Base-by-base conservation (phyloP, 192 early-diverging fungal genomes). In the Dissophora ornata region DNA sequence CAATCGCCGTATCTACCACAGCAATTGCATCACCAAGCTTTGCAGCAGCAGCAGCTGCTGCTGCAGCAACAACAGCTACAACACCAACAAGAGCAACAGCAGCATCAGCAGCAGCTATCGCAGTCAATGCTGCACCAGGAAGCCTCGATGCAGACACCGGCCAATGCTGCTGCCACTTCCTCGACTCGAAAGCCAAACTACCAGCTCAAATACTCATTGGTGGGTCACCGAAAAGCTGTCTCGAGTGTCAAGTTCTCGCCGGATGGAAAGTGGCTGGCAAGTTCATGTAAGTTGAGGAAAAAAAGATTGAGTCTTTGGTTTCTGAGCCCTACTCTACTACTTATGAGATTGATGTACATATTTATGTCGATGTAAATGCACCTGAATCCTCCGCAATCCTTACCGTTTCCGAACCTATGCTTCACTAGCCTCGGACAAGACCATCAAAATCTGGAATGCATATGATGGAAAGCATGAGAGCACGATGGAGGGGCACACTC, bases 181-280 rank as follows among this genome's bases (percentile, higher is more conserved):
- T 15, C 58, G 9, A 28, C 53, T 2, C 56, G 85, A 68, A 82
- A 86, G 61, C 94, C 95, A n/a, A 90, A 95, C 59, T 97, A 98
- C 61, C 83, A 91, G 57, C 82, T 96, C 11, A 94, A 90, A 48
- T 94, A 92, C 78, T 94, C 92, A 22, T 87, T 98, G 34, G 89
- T 92, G 5, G 98, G 98, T 3, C 98, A 99, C 81, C 93, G 93
- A 44, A 97, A 94, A 83, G 91, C 94, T 6, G 90, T 98, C 0
- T 97, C 96, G 0, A 90, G 93, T 51, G 96, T 98, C 15, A 98
- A 98, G 81, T 98, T 97, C 74, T 98, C 97, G 24, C 98, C 98
- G 6, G 96, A 98, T 74, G 98, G 98, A 36, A 91, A 92, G 78
- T 97, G 94, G 96, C 87, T 99, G 29, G 97, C 96, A 34, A 95